Evolutionary conservation across 768 basidiomycete genomes (phyloP), one percentile per base, ranked within the genome.

Genomic region (Suillus spraguei): DNA sequence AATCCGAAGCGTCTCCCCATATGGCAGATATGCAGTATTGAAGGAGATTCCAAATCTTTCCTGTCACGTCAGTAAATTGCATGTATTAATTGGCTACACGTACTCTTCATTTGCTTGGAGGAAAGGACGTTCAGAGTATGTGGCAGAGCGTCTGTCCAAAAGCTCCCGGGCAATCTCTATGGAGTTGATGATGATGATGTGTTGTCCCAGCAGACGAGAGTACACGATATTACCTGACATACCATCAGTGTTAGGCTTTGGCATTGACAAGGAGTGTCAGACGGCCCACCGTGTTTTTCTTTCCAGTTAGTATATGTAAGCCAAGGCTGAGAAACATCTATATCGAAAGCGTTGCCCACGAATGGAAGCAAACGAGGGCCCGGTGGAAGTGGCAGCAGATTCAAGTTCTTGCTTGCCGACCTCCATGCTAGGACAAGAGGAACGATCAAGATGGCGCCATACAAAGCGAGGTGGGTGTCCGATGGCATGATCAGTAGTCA

Each of bases 41-140:
- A 66, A 71, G 42, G 64, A 63, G 11, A 59, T 35, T 44, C 68
- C 66, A 42, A 72, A 64, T 38, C 70, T 69, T 50, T 35, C n/a
- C 17, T 22, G 41, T 39, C 58, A 53, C 20, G 49, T 60, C 4
- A 28, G 41, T 32, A 44, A 7, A 20, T 50, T 44, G n/a, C 42
- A 22, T 35, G 56, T 28, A 24, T 24, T 24, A 16, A 24, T 49
- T 24, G 13, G 24, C 47, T 13, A 17, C n/a, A 55, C 14, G 38
- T 35, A 22, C 67, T 60, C 47, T 66, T 67, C 68, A 59, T 32
- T 63, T 65, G 52, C 62, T 32, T 14, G 52, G 63, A 33, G 59
- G 55, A 38, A 33, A 60, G 14, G 46, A 35, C 69, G 53, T 47
- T 68, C 67, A 6, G 66, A 65, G 41, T 70, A 70, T 33, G 52